Conservation (phyloP, 257 asterid species). For the Salvia splendens region DNA sequence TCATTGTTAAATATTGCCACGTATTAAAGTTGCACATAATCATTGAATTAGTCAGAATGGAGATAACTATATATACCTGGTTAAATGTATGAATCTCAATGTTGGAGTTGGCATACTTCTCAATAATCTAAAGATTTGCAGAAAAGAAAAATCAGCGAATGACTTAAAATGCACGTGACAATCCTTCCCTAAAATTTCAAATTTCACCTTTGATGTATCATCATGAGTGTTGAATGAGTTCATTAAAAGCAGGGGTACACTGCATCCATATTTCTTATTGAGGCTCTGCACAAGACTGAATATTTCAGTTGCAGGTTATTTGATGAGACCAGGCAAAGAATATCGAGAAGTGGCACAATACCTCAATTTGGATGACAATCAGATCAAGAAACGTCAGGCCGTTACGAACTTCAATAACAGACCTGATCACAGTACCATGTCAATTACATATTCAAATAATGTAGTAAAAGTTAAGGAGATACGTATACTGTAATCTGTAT, state of each 20-base stretch:
- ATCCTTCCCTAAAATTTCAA: not conserved
- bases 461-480: not conserved
- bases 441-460: slow-evolving; percentile 3
- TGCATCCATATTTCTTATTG: slow-evolving; percentile 84
- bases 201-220: slow-evolving; percentile 83
- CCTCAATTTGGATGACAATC: slow-evolving; percentile 97
- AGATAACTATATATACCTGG: slow-evolving; percentile 59
- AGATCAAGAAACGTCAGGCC: slow-evolving; percentile 97
- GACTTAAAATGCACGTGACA: slow-evolving; percentile 7
- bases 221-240: slow-evolving; percentile 99
- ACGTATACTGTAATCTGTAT: not conserved
- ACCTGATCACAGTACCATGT: slow-evolving; percentile 49
- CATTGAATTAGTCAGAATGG: not conserved
- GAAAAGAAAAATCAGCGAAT: slow-evolving; percentile 32
- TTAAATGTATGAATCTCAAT: slow-evolving; percentile 90
- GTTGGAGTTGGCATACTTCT: slow-evolving; percentile 71
- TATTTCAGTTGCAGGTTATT: slow-evolving; percentile 32
- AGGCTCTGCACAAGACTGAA: slow-evolving; percentile 62
- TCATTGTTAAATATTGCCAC: slow-evolving; percentile 10
- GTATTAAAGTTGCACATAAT: slow-evolving; percentile 14
- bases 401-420: slow-evolving; percentile 97
- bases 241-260: slow-evolving; percentile 92
- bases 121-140: slow-evolving; percentile 64
- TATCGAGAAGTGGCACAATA: slow-evolving; percentile 30
- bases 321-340: slow-evolving; percentile 18